Conservation (phyloP, 225 moss, liverwort and hornwort genomes). For the Climacium dendroides region DNA sequence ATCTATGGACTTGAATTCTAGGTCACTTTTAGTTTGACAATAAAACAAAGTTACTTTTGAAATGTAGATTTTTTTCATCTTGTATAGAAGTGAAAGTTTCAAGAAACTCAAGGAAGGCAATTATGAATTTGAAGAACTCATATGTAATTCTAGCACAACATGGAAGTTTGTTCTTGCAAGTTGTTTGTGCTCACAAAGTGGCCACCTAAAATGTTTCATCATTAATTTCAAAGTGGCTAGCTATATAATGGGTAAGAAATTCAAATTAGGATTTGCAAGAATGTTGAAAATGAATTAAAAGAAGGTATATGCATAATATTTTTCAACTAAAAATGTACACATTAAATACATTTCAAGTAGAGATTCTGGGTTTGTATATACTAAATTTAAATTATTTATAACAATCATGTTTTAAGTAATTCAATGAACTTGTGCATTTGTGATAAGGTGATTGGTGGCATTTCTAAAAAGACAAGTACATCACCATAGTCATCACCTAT, state of each 20-base stretch:
- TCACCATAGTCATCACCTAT: background rate
- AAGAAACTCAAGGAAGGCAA: background rate
- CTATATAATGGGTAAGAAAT: background rate
- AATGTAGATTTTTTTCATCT: too few relatives aligned
- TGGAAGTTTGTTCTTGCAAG: background rate
- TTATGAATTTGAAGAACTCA: accelerated
- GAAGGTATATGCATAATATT: accelerated
- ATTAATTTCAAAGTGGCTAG: accelerated
- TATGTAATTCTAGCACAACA: accelerated
- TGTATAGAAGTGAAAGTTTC: background rate
- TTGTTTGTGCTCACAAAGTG: accelerated
- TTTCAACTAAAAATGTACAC: too few relatives aligned
- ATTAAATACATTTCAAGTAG: too few relatives aligned
- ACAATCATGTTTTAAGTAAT: accelerated
- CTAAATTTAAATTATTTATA: background rate
- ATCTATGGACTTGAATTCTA: too few relatives aligned
- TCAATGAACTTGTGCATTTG: background rate
- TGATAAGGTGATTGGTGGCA: background rate
- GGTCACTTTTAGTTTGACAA: background rate
- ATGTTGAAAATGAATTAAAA: background rate
- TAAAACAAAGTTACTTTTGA: accelerated
- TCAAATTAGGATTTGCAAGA: background rate
- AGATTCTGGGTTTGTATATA: accelerated
- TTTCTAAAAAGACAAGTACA: background rate
- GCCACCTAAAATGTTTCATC: background rate